phyloP scores from a whole-genome alignment of 805 yeast species.

The Cyberlindnera mrakii region DNA sequence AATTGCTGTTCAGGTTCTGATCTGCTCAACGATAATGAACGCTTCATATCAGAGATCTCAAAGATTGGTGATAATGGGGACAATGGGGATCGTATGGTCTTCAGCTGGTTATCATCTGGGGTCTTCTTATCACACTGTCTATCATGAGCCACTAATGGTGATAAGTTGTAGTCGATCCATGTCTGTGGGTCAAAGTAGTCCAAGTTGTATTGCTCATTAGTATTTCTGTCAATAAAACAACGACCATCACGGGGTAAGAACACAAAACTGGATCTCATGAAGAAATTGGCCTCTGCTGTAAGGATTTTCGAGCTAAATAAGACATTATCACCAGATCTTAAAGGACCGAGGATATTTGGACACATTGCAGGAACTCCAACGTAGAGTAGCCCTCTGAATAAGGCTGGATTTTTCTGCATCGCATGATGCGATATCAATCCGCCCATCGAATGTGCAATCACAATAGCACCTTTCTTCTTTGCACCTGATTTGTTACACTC shows the following conservation, averaged over 20 bases:
- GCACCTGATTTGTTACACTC: slow-evolving; percentile 33
- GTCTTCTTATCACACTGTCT: slow-evolving; percentile 10
- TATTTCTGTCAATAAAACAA: slow-evolving; percentile 59
- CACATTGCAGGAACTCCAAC: slow-evolving; percentile 84
- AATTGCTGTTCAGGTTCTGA: slow-evolving; percentile 13
- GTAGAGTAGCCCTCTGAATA: slow-evolving; percentile 71
- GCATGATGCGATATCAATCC: slow-evolving; percentile 82
- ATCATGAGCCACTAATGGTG: slow-evolving; percentile 57
- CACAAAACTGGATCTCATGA: slow-evolving; percentile 79
- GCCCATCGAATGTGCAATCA: slow-evolving; percentile 93
- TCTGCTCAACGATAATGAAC: slow-evolving; percentile 12
- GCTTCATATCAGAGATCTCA: slow-evolving; percentile 13
- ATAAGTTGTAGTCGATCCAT: slow-evolving; percentile 72
- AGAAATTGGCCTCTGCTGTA: slow-evolving; percentile 76
- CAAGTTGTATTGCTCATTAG: slow-evolving; percentile 52
- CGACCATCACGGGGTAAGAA: slow-evolving; percentile 75
- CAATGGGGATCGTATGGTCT: slow-evolving; percentile 1
- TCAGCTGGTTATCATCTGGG: slow-evolving; percentile 7
- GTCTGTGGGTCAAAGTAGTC: slow-evolving; percentile 77
- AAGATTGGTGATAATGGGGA: slow-evolving; percentile 3
- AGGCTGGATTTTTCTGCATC: slow-evolving; percentile 56
- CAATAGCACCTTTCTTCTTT: slow-evolving; percentile 57
- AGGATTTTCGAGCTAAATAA: slow-evolving; percentile 66
- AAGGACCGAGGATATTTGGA: slow-evolving; percentile 80
- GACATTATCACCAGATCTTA: slow-evolving; percentile 76